Base-by-base conservation (phyloP, 1,139 yeast species). In the Tardiomyces blankii region DNA sequence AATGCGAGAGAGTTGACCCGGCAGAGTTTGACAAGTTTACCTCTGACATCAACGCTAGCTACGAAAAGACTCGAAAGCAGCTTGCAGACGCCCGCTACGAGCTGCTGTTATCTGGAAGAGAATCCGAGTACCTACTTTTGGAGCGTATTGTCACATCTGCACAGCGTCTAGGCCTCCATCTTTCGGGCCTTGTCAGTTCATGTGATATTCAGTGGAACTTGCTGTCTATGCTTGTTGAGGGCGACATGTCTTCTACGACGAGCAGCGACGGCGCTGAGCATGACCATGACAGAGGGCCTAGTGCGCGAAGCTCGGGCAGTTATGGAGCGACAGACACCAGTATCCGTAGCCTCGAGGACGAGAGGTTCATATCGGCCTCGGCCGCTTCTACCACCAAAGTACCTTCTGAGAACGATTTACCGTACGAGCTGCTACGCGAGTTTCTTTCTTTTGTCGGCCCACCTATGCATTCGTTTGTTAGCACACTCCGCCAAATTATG, bases 381-480 rank as follows among this genome's bases (percentile, higher is more conserved):
- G 35, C 35, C 35, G 12, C 30, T 27, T 30, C 16, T 3, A 30
- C 3, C 9, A 30, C 35, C 3, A 13, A 5, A 5, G 35, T 5
- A 5, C 25, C 25, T 21, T 4, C 25, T 4, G 35, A 30, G 5
- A 4, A 30, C 16, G 35, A 30, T 5, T 11, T 14, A 5, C 35
- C 35, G 5, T 30, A 30, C 16, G 35, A 30, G 35, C 35, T 83
- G 18, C 82, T 82, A 60, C 79, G 78, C 46, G 59, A 81, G 40
- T 85, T 84, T 60, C 78, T 81, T 2, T 74, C 73, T 52, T 73
- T 80, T 54, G 66, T 85, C 43, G 84, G 89, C 0, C 93, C 94
- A 0, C 80, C 89, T 0, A 73, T 82, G 62, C 77, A 77, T 55
- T 78, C 87, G 2, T 77, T 80, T 51, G 53, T 54, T 12, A 47